These are phyloP conservation scores for Neonectria neomacrospora DNA, from an alignment of 2,329 filamentous ascomycete genomes.

Conservation along the genomic window DNA sequence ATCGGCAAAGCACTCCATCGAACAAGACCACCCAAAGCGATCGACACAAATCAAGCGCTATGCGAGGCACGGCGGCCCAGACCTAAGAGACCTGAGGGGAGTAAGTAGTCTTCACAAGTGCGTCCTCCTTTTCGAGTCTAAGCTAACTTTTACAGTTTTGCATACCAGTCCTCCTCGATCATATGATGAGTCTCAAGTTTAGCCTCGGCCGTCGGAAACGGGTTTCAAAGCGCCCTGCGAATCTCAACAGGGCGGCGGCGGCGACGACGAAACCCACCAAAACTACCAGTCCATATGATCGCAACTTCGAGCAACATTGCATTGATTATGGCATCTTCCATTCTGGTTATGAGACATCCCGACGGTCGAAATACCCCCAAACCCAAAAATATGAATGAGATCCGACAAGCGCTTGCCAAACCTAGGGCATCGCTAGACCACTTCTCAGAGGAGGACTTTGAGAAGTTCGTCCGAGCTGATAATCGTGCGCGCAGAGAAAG, in stretches of 20 bases:
- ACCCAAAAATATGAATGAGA: slow-evolving; percentile 38
- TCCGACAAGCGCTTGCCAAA: slow-evolving; percentile 20
- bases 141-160: background rate
- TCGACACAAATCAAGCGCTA: background rate
- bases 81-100: background rate
- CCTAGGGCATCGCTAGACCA: slow-evolving; percentile 48
- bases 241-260: no score
- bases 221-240: background rate
- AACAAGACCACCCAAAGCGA: background rate
- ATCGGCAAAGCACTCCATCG: background rate
- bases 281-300: slow-evolving; percentile 28
- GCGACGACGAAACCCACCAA: background rate
- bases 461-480: slow-evolving; percentile 45
- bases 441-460: slow-evolving; percentile 48
- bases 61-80: background rate
- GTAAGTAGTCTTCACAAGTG: background rate
- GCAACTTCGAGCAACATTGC: slow-evolving; percentile 36
- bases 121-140: background rate
- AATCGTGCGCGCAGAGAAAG: slow-evolving; percentile 49
- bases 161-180: background rate
- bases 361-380: slow-evolving; percentile 25
- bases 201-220: background rate
- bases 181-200: background rate
- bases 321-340: slow-evolving; percentile 34
- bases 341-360: slow-evolving; percentile 26